A percentile compares a stretch with the other conserved stretches of the same genome.
Conservation (phyloP, 2,329 filamentous ascomycete species). For the Penicillium sp. region DNA sequence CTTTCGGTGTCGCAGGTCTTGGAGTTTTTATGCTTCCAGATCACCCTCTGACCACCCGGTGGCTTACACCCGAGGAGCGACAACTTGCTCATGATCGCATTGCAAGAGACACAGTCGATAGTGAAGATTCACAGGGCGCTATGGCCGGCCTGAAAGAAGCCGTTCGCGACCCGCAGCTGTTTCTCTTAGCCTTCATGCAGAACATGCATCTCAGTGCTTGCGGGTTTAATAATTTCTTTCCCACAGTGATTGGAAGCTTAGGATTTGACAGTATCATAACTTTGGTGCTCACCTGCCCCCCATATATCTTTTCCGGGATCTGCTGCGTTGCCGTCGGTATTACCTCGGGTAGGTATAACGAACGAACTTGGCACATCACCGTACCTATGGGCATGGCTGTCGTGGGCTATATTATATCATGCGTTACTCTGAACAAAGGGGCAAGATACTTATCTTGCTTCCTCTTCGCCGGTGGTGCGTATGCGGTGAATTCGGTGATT, state of each 20-base stretch:
- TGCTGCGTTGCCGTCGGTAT: conserved; percentile 7
- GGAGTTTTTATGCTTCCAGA: conserved; percentile 48
- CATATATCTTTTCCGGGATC: conserved; percentile 14
- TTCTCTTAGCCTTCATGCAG: conserved; percentile 5
- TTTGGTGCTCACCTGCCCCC: conserved; percentile 45
- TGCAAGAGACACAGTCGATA: conserved; percentile 57
- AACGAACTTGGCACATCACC: conserved; percentile 30
- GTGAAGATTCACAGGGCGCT: conserved; percentile 51
- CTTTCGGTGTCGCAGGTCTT: conserved; percentile 41
- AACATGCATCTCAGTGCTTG: conserved; percentile 5
- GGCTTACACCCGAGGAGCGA: conserved; percentile 54
- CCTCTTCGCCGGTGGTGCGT: conserved; percentile 29
- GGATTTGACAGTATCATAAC: background rate
- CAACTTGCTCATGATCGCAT: conserved; percentile 54
- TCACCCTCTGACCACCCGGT: conserved; percentile 47
- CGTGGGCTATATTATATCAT: conserved; percentile 25
- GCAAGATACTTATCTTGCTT: conserved; percentile 28
- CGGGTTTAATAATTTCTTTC: conserved; percentile 2
- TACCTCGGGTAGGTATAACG: conserved; percentile 17
- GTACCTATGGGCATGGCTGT: conserved; percentile 19
- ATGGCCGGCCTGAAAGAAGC: conserved; percentile 42
- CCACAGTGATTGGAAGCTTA: conserved; percentile 3
- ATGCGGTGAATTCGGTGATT: conserved; percentile 40
- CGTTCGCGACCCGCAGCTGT: background rate
- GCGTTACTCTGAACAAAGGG: conserved; percentile 18